Percentiles rank a stretch among this genome's conserved stretches.
Conservation (phyloP, 2,329 filamentous ascomycete genomes). For the Fusarium ambrosium region DNA sequence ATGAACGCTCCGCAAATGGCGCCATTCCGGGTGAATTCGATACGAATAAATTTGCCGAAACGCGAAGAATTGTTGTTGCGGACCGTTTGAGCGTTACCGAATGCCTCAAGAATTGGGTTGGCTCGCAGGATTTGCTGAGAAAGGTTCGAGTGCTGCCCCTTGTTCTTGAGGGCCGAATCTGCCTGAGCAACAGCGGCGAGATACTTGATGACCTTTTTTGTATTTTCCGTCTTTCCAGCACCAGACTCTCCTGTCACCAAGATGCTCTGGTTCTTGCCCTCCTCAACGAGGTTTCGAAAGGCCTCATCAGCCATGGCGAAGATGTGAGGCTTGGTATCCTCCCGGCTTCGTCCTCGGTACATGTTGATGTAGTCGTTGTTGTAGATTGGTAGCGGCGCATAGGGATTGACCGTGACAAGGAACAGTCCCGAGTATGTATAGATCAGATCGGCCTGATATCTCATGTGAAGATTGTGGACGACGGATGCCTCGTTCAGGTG, state of each 20-base stretch:
- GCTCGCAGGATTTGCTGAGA: conserved; percentile 96
- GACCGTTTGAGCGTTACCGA: conserved; percentile 97
- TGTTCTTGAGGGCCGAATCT: conserved; percentile 76
- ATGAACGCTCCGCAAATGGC: conserved; percentile 97
- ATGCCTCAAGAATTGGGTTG: conserved; percentile 97
- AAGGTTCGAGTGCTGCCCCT: conserved; percentile 80
- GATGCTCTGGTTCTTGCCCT: conserved; percentile 96
- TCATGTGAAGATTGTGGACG: conserved; percentile 94
- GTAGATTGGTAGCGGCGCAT: conserved; percentile 95
- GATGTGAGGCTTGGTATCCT: conserved; percentile 97
- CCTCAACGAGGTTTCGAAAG: conserved; percentile 94
- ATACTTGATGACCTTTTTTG: conserved; percentile 99
- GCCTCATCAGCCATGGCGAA: conserved; percentile 98
- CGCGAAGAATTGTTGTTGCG: conserved; percentile 98
- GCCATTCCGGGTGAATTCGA: conserved; percentile 89
- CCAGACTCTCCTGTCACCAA: conserved; percentile 98
- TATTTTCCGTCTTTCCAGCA: conserved; percentile 98
- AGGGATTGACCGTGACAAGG: conserved; percentile 96
- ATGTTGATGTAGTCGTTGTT: conserved; percentile 97
- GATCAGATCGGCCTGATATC: conserved; percentile 96
- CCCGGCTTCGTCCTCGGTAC: conserved; percentile 91
- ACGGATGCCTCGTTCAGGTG: conserved; percentile 98
- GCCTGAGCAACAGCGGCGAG: conserved; percentile 92
- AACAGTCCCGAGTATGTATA: conserved; percentile 99
- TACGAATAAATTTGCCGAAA: conserved; percentile 98